Conservation (phyloP, 1,139 yeast species). For the Protomyces macrosporus region DNA sequence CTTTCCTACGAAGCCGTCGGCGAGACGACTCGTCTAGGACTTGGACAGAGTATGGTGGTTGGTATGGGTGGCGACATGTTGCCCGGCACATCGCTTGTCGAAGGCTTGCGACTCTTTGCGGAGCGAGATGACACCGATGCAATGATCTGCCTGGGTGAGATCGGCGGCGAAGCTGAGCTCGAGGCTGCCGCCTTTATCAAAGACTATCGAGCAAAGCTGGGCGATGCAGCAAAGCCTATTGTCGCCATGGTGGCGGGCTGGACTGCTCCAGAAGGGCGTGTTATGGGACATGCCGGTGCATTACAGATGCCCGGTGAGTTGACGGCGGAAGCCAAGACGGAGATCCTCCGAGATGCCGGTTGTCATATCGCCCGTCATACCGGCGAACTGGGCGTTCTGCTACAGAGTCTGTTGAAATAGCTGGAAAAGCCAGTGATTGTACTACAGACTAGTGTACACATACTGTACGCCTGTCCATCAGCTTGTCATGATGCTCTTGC, state of each 20-base stretch:
- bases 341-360: conserved; percentile 10
- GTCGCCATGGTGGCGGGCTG: conserved; percentile 21
- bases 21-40: conserved; percentile 12
- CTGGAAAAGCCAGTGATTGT: too few species aligned
- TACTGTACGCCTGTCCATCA: not conserved
- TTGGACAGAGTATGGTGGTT: conserved; percentile 17
- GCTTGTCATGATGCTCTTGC: not conserved
- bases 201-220: not conserved
- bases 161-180: conserved; percentile 19
- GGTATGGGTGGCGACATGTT: conserved; percentile 24
- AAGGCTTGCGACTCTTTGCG: conserved; percentile 9
- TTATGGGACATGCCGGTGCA: conserved; percentile 25
- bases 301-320: conserved; percentile 5
- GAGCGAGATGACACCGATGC: conserved; percentile 8
- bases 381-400: conserved; percentile 2
- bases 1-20: conserved; percentile 17
- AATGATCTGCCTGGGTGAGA: conserved; percentile 15
- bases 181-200: conserved; percentile 14
- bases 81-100: conserved; percentile 22
- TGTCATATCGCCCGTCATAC: conserved; percentile 10
- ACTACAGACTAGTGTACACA: not conserved
- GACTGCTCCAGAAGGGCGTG: conserved; percentile 14
- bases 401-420: not conserved
- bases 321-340: conserved; percentile 14
- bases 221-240: not conserved